These are phyloP conservation scores for Pythium apleroticum DNA, from an alignment of 352 stramenopile genomes.

Conservation along the genomic window DNA sequence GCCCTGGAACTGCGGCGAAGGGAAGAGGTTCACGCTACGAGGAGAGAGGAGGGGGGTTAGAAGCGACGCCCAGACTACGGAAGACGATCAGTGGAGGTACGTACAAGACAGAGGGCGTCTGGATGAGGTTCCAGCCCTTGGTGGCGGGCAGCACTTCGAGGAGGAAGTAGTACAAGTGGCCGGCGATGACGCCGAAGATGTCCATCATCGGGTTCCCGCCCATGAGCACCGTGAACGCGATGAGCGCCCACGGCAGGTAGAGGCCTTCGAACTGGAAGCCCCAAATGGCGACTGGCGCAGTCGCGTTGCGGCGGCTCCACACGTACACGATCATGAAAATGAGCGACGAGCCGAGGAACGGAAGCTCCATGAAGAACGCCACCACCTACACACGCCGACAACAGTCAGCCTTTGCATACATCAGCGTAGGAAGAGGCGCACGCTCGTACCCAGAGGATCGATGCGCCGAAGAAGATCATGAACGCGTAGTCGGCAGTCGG, in stretches of 20 bases:
- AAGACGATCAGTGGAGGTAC: slow-evolving; percentile 11
- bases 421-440: not conserved
- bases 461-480: slow-evolving; percentile 86
- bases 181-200: slow-evolving; percentile 80
- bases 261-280: slow-evolving; percentile 87
- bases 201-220: slow-evolving; percentile 87
- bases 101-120: slow-evolving; percentile 84
- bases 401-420: not conserved
- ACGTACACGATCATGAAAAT: slow-evolving; percentile 93
- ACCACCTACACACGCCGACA: slow-evolving; percentile 56
- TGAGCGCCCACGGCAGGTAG: slow-evolving; percentile 88
- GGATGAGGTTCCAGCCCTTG: slow-evolving; percentile 82
- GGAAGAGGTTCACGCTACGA: slow-evolving; percentile 61
- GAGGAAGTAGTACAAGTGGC: slow-evolving; percentile 90
- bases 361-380: slow-evolving; percentile 80
- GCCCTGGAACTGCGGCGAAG: slow-evolving; percentile 46
- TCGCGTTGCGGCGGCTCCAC: slow-evolving; percentile 87
- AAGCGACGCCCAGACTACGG: not conserved
- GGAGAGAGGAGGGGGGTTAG: slow-evolving; percentile 1
- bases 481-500: slow-evolving; percentile 88
- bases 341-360: slow-evolving; percentile 81
- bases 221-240: slow-evolving; percentile 87
- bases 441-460: slow-evolving; percentile 64
- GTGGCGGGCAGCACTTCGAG: slow-evolving; percentile 84
- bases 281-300: slow-evolving; percentile 81